Conservation (phyloP, 1,284 basidiomycete genomes). For the Pseudozyma flocculosa region DNA sequence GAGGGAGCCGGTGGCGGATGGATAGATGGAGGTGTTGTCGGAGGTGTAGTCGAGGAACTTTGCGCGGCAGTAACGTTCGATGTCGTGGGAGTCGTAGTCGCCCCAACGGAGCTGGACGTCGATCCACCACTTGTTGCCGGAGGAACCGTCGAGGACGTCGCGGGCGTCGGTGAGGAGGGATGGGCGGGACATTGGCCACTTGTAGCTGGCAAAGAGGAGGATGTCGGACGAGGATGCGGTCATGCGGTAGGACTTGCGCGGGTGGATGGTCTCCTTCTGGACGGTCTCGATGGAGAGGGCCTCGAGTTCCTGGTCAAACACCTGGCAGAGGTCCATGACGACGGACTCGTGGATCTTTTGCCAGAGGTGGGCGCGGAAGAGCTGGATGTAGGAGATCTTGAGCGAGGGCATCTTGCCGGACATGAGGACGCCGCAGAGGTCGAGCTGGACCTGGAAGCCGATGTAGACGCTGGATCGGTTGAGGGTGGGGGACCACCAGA, state of each 20-base stretch:
- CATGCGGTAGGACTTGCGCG: constrained; percentile 99
- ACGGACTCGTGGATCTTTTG: constrained; percentile 75
- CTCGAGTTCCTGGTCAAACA: constrained; percentile 98
- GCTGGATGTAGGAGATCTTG: constrained; percentile 82
- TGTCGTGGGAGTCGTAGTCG: constrained; percentile 89
- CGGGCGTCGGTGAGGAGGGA: constrained; percentile 94
- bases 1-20: constrained; percentile 95
- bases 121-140: constrained; percentile 98
- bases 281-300: constrained; percentile 98
- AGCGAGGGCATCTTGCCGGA: constrained; percentile 94
- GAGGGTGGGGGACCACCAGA: constrained; percentile 97
- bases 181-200: constrained; percentile 97
- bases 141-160: constrained; percentile 94
- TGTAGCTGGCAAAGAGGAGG: constrained; percentile 81
- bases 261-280: constrained; percentile 97
- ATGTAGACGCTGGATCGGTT: constrained; percentile 99
- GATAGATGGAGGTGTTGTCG: constrained; percentile 85
- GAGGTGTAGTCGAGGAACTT: constrained; percentile 92
- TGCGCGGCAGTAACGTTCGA: constrained; percentile 82
- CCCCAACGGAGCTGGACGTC: constrained; percentile 97
- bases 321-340: constrained; percentile 93
- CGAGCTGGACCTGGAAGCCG: constrained; percentile 98
- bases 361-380: constrained; percentile 99
- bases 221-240: constrained; percentile 93
- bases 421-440: constrained; percentile 83